Conservation (phyloP, 768 basidiomycete genomes). For the Termitomyces sp. region DNA sequence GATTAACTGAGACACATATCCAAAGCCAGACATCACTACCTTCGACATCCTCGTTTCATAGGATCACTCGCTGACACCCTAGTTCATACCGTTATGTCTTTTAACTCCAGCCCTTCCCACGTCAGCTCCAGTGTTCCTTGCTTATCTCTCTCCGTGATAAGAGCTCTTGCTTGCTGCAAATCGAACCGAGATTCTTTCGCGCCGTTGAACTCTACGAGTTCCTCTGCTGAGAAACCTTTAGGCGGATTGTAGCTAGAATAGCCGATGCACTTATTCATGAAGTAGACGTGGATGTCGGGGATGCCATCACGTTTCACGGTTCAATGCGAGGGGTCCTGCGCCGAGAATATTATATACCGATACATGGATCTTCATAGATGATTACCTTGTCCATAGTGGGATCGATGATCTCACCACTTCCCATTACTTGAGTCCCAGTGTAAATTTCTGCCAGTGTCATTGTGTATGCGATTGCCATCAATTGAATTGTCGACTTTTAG, state of each 20-base stretch:
- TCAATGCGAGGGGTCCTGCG: not conserved
- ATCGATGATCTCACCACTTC: not conserved
- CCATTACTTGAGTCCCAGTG: not conserved
- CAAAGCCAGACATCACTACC: too few relatives aligned
- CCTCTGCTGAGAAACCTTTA: not conserved
- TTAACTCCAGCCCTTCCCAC: not conserved
- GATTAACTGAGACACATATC: too few relatives aligned
- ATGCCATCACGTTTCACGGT: not conserved
- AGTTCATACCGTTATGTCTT: not conserved
- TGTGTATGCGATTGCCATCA: not conserved
- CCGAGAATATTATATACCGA: not conserved
- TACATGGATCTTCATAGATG: not conserved
- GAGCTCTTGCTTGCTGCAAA: not conserved
- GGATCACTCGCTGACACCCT: not conserved
- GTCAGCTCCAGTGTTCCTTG: not conserved
- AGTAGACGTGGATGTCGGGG: not conserved
- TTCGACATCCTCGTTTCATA: not conserved
- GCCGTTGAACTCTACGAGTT: not conserved
- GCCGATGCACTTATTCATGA: not conserved
- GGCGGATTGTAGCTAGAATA: not conserved
- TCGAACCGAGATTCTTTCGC: not conserved
- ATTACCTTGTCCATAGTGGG: not conserved
- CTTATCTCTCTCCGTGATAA: not conserved
- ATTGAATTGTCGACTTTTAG: too few relatives aligned
- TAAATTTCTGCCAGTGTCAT: not conserved